Evolutionary conservation across 176 grass and related monocot genomes (phyloP).

Genomic region (Alloteropsis semialata): DNA sequence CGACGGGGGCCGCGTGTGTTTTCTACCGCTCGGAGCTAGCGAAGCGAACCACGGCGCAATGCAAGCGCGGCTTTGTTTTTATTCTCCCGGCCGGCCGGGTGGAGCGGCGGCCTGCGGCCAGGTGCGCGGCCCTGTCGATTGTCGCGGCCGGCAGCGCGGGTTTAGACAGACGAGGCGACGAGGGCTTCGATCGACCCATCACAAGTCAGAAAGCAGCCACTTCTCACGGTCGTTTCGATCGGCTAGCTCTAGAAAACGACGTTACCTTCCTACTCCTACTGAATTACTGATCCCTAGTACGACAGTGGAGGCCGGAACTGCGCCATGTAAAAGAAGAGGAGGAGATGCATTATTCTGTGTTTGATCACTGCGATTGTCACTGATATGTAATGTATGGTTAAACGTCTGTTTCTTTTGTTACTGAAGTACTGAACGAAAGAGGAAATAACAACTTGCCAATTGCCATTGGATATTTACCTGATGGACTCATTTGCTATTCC

Average conservation of each 20-base stretch:
- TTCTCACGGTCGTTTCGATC: background rate
- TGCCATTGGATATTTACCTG: background rate
- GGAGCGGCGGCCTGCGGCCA: background rate
- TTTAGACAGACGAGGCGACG: background rate
- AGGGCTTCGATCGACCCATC: background rate
- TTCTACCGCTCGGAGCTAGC: background rate
- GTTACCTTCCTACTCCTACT: background rate
- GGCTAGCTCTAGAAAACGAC: background rate
- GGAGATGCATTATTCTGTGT: background rate
- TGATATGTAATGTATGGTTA: no score
- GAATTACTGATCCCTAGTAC: no score
- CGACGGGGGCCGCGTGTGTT: background rate
- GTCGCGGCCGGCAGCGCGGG: background rate
- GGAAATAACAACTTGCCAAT: background rate
- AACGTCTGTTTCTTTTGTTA: background rate
- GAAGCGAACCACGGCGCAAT: background rate
- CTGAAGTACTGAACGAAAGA: background rate
- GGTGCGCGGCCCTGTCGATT: background rate
- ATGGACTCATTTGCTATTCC: background rate
- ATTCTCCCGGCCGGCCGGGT: background rate
- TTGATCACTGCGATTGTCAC: no score
- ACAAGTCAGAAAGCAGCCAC: background rate
- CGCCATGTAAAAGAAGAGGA: background rate
- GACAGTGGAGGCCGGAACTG: background rate
- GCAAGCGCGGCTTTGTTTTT: no score